A percentile compares a stretch with the other conserved stretches of the same genome.
Conservation (phyloP, 1,284 basidiomycete genomes). For the Ceratobasidium sp. region DNA sequence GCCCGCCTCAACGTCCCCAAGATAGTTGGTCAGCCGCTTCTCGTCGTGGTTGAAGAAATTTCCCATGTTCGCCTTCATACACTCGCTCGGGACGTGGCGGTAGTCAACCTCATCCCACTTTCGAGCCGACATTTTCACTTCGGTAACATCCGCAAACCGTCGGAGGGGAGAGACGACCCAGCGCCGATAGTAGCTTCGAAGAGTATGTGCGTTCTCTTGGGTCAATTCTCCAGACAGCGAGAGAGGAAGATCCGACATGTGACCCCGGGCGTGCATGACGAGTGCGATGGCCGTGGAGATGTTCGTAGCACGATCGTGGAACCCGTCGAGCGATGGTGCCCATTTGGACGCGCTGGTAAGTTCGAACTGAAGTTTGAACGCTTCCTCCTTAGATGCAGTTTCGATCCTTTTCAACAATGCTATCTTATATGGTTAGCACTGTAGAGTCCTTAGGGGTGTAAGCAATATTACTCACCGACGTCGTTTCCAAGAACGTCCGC, state of each 20-base stretch:
- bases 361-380: constrained; percentile 55
- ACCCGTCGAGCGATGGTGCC: constrained; percentile 68
- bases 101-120: constrained; percentile 61
- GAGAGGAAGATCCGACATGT: constrained; percentile 49
- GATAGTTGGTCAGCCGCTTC: constrained; percentile 66
- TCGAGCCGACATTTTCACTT: constrained; percentile 69
- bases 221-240: constrained; percentile 52
- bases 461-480: constrained; percentile 47
- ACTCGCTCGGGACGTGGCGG: constrained; percentile 65
- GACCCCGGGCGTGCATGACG: constrained; percentile 60
- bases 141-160: constrained; percentile 60
- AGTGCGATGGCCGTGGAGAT: constrained; percentile 69
- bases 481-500: constrained; percentile 64
- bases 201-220: constrained; percentile 54
- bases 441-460: not conserved
- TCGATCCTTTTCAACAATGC: constrained; percentile 50
- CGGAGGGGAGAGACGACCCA: constrained; percentile 69
- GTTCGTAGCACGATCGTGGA: constrained; percentile 71
- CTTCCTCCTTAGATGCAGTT: constrained; percentile 52
- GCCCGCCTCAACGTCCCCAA: constrained; percentile 65
- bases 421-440: constrained; percentile 12
- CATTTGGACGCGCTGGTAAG: constrained; percentile 73
- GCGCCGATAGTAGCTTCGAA: constrained; percentile 66
- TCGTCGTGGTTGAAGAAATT: constrained; percentile 68
- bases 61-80: constrained; percentile 67